phyloP scores from a whole-genome alignment of 805 yeast species.

The Danielozyma ontarioensis region DNA sequence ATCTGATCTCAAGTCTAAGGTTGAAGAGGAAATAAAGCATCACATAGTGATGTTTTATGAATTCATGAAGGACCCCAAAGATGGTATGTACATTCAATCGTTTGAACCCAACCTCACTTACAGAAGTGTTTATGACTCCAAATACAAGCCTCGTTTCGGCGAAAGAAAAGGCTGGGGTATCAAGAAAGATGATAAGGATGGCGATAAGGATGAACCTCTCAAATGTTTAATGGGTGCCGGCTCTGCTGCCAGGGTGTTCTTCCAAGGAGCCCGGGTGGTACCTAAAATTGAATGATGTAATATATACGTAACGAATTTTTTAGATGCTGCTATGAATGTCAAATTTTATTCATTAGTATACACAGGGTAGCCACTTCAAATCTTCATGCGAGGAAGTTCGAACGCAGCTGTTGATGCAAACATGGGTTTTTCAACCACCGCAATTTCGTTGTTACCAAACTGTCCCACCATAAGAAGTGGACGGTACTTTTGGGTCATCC shows the following conservation, averaged over 20 bases:
- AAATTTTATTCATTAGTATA: no score
- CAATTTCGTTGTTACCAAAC: conserved; percentile 51
- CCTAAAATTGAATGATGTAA: conserved; percentile 16
- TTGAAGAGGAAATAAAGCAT: conserved; percentile 42
- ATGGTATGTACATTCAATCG: conserved; percentile 55
- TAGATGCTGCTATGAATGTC: no score
- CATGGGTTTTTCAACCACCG: conserved; percentile 74
- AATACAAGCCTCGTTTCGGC: conserved; percentile 51
- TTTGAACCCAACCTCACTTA: conserved; percentile 55
- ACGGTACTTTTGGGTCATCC: conserved; percentile 71
- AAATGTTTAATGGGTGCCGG: conserved; percentile 60
- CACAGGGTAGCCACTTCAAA: no score
- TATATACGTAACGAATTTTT: no score
- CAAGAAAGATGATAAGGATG: conserved; percentile 47
- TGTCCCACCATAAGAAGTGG: conserved; percentile 61
- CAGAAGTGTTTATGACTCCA: conserved; percentile 40
- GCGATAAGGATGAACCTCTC: conserved; percentile 33
- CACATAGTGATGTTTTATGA: conserved; percentile 54
- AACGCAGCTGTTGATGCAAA: conserved; percentile 61
- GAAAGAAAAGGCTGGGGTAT: conserved; percentile 47
- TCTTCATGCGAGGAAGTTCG: conserved; percentile 39
- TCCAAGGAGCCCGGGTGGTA: conserved; percentile 58
- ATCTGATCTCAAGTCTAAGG: conserved; percentile 29
- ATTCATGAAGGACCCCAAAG: conserved; percentile 51
- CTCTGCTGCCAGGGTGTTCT: conserved; percentile 64